A percentile compares a stretch with the other conserved stretches of the same genome.
These are phyloP conservation scores for Stenogyne calaminthoides DNA, from an alignment of 305 asterid species.

Conservation along the genomic window DNA sequence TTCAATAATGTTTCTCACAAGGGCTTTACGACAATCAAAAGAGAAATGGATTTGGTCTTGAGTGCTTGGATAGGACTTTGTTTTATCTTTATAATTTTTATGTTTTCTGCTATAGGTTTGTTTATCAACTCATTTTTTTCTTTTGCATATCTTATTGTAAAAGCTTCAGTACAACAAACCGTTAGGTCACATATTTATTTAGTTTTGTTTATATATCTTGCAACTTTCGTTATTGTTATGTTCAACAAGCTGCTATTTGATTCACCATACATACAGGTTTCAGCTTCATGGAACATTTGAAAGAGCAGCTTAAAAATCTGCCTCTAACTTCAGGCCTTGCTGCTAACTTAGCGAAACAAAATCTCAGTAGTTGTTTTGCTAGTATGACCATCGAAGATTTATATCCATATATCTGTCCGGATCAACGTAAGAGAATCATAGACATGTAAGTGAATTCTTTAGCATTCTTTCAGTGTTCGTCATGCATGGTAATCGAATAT, in stretches of 20 bases:
- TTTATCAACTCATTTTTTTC: not conserved
- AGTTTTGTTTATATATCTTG: not conserved
- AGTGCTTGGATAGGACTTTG: not conserved
- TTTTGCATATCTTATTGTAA: not conserved
- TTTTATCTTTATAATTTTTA: too few species aligned
- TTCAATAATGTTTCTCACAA: not conserved
- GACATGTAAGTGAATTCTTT: slow-evolving; percentile 50
- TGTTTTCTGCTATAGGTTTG: not conserved
- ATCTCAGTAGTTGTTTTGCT: slow-evolving; percentile 37
- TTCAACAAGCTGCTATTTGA: not conserved
- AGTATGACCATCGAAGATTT: slow-evolving; percentile 54
- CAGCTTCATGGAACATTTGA: slow-evolving; percentile 52
- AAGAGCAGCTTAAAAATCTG: slow-evolving; percentile 46
- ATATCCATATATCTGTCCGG: slow-evolving; percentile 46
- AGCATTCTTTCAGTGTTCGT: not conserved
- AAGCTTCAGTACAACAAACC: not conserved
- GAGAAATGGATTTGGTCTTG: not conserved
- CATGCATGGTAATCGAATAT: not conserved
- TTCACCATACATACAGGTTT: slow-evolving; percentile 40
- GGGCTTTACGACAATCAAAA: not conserved
- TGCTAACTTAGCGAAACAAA: slow-evolving; percentile 42
- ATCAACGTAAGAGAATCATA: slow-evolving; percentile 42
- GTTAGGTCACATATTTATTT: not conserved
- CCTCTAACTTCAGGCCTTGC: slow-evolving; percentile 34
- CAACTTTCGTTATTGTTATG: slow-evolving; percentile 1